Conservation (phyloP, 2,329 filamentous ascomycete genomes). For the Atkinsonella texensis region DNA sequence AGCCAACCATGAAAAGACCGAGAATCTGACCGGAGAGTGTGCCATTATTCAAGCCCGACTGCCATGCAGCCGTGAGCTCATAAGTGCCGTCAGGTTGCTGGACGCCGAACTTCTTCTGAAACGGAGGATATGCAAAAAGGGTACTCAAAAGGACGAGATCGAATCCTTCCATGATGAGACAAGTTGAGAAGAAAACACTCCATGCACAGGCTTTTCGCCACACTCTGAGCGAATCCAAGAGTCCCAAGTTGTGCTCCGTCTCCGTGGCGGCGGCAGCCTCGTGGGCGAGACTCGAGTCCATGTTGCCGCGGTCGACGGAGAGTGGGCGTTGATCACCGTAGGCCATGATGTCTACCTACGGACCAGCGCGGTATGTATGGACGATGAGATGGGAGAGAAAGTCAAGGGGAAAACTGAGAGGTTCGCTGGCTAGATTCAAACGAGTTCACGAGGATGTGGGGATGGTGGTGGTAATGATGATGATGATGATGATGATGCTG, state of each 20-base stretch:
- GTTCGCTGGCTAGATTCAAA: too few species aligned
- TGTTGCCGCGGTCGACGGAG: constrained; percentile 6
- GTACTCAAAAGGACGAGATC: constrained; percentile 27
- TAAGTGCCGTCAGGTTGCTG: constrained; percentile 25
- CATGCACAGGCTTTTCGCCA: constrained; percentile 26
- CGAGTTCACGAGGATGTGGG: too few species aligned
- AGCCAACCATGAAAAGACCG: constrained; percentile 37
- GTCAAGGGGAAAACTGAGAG: too few species aligned
- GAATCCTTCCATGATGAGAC: constrained; percentile 29
- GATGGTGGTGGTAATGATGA: too few species aligned
- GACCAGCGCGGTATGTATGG: too few species aligned
- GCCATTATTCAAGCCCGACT: constrained; percentile 37
- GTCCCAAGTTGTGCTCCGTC: constrained; percentile 21
- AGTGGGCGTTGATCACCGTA: constrained; percentile 3
- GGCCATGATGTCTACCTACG: neutral
- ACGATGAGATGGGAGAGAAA: too few species aligned
- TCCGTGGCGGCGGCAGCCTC: constrained; percentile 18
- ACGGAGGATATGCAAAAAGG: constrained; percentile 29
- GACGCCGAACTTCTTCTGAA: constrained; percentile 27
- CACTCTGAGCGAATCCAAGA: constrained; percentile 25
- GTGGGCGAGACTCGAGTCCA: constrained; percentile 8
- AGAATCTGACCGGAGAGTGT: constrained; percentile 36
- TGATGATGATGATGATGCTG: neutral
- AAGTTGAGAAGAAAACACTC: constrained; percentile 25
- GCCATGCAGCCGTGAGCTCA: constrained; percentile 38